Base-by-base conservation (phyloP, 352 stramenopile genomes). In the Globisporangium apiculatum region DNA sequence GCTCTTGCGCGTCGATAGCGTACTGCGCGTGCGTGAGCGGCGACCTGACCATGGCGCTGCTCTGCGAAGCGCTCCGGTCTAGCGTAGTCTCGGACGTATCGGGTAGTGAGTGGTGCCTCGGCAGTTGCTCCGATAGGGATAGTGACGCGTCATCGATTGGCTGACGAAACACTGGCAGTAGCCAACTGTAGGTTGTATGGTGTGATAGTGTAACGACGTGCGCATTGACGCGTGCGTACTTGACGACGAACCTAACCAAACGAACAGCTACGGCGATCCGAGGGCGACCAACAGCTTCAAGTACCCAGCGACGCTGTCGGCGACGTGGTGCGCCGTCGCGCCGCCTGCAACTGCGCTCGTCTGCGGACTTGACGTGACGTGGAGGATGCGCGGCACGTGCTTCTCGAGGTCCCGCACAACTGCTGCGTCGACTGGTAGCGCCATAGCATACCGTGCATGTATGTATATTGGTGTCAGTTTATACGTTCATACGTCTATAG, bases 301-400 rank as follows among this genome's bases (percentile, higher is more conserved):
- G 73, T 92, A 92, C 5, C 62, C 62, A n/a, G 62, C 60, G 48
- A 90, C 83, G 72, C 61, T 87, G 41, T 92, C 76, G 0, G 73
- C 69, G 43, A 87, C 76, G 58, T 92, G 82, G 51, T 86, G 71
- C 47, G 77, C 70, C 18, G 71, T 80, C 3, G 65, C 48, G 7
- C 69, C 49, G 7, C 18, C 56, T 11, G 57, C 38, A 2, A 41
- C 24, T 15, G 68, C 69, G 5, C 65, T 54, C 7, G 55, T 48
- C 31, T 74, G 68, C 11, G 68, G 51, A 12, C 60, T 62, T 11
- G 63, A 56, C n/a, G 68, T 62, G 42, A 90, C 72, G 60, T 89
- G 68, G 53, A 92, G 66, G 51, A 92, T 79, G 6, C 78, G 80
- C 4, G 83, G 76, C 36, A 92, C 83, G 55, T 92, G 79, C 62